These are phyloP conservation scores for Phytophthora crassamura DNA, from an alignment of 352 stramenopile species.

Conservation along the genomic window DNA sequence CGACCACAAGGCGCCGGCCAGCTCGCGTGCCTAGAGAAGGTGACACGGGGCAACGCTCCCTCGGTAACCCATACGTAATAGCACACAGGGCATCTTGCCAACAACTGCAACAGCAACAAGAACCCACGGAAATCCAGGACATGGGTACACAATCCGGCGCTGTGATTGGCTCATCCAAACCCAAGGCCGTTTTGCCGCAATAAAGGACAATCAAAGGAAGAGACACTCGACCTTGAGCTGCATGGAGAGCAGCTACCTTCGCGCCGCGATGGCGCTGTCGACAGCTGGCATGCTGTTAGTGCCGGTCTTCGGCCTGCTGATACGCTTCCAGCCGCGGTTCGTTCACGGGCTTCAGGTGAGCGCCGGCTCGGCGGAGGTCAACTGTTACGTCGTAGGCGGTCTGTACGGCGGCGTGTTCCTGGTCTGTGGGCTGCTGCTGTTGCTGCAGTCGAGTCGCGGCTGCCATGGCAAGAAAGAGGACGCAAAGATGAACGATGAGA, in stretches of 20 bases:
- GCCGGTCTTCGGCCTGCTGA: slow-evolving; percentile 61
- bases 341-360: slow-evolving; percentile 60
- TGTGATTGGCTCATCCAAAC: slow-evolving; percentile 25
- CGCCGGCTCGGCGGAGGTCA: slow-evolving; percentile 48
- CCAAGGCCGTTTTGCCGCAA: slow-evolving; percentile 14
- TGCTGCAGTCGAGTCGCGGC: slow-evolving; percentile 19
- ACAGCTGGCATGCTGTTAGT: slow-evolving; percentile 56
- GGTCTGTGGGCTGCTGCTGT: slow-evolving; percentile 31
- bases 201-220: slow-evolving; percentile 19
- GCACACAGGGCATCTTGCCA: slow-evolving; percentile 11
- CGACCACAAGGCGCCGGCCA: slow-evolving; percentile 63
- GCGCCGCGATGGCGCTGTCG: slow-evolving; percentile 52
- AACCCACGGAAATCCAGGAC: not conserved
- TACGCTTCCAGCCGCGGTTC: slow-evolving; percentile 66
- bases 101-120: slow-evolving; percentile 1
- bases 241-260: slow-evolving; percentile 49
- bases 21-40: slow-evolving; percentile 14
- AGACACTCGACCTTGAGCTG: slow-evolving; percentile 12
- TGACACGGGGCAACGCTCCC: not conserved
- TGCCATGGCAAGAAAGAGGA: slow-evolving; percentile 12
- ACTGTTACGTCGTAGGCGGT: slow-evolving; percentile 67
- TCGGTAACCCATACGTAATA: slow-evolving; percentile 16
- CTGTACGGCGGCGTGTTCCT: slow-evolving; percentile 60
- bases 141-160: slow-evolving; percentile 17
- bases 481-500: slow-evolving; percentile 2